Conservation (phyloP, 306 rosid species). For the Cicer chorassanicum region DNA sequence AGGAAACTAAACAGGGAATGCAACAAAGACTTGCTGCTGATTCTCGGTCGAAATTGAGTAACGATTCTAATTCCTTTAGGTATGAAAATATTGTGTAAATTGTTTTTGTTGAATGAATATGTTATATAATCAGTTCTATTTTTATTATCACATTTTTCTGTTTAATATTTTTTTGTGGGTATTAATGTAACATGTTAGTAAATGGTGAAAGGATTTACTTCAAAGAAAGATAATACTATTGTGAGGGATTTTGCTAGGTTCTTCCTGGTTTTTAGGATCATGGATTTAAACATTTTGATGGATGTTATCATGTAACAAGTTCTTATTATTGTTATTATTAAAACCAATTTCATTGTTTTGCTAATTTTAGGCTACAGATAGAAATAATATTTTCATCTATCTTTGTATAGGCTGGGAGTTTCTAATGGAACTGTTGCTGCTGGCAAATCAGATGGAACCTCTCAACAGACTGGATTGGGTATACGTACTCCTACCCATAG, state of each 20-base stretch:
- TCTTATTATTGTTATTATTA: not conserved
- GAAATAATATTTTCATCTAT: constrained; percentile 41
- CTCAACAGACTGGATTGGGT: constrained; percentile 81
- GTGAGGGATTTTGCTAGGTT: constrained; percentile 38
- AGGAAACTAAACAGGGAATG: constrained; percentile 86
- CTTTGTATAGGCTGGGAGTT: constrained; percentile 70
- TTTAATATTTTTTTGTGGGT: constrained; percentile 2
- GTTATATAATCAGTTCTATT: constrained; percentile 6
- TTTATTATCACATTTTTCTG: constrained; percentile 2
- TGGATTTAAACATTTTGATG: constrained; percentile 26
- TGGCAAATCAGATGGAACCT: constrained; percentile 78
- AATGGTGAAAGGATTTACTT: constrained; percentile 38
- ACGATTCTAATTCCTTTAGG: constrained; percentile 92
- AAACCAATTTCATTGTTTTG: constrained; percentile 28
- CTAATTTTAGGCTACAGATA: constrained; percentile 39
- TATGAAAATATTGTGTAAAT: constrained; percentile 49
- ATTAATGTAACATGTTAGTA: constrained; percentile 9
- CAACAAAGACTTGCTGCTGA: constrained; percentile 81
- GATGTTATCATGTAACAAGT: constrained; percentile 28
- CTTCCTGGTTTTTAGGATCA: constrained; percentile 37
- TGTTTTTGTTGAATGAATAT: constrained; percentile 55
- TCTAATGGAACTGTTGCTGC: constrained; percentile 75
- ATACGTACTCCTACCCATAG: constrained; percentile 80
- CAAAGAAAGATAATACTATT: constrained; percentile 28
- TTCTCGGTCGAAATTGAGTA: constrained; percentile 76